Evolutionary conservation across 2,329 filamentous ascomycete species (phyloP).

Genomic region (Xylariales sp.): DNA sequence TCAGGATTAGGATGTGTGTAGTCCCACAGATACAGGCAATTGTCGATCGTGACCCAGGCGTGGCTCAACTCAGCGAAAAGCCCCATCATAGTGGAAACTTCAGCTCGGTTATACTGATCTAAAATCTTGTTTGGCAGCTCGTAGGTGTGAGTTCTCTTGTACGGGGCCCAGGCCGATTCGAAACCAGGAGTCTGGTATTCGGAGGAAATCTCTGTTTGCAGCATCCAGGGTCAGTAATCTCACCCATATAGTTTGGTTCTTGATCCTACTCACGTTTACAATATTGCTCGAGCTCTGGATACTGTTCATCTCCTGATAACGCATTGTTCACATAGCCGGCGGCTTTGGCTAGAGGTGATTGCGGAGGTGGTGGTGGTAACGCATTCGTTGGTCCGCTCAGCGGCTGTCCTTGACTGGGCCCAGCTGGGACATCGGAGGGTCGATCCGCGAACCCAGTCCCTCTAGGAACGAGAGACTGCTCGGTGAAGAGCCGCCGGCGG

Average conservation of each 20-base stretch:
- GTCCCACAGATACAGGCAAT: slow-evolving; percentile 95
- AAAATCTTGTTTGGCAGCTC: slow-evolving; percentile 90
- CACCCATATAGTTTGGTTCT: too few species aligned
- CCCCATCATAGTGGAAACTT: slow-evolving; percentile 90
- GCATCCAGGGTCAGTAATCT: slow-evolving; percentile 24
- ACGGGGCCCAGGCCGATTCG: slow-evolving; percentile 76
- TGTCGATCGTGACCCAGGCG: slow-evolving; percentile 94
- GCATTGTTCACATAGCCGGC: slow-evolving; percentile 79
- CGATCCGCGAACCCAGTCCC: slow-evolving; percentile 7
- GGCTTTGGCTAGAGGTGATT: slow-evolving; percentile 65
- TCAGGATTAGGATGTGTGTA: slow-evolving; percentile 91
- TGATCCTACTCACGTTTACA: slow-evolving; percentile 82
- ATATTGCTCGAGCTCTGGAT: slow-evolving; percentile 86
- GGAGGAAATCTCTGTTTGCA: slow-evolving; percentile 69
- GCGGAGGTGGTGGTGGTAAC: slow-evolving; percentile 31
- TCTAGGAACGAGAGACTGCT: slow-evolving; percentile 11
- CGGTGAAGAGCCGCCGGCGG: slow-evolving; percentile 47
- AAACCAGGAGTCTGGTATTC: slow-evolving; percentile 77
- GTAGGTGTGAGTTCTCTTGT: slow-evolving; percentile 81
- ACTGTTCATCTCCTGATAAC: slow-evolving; percentile 71
- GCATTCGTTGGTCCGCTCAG: slow-evolving; percentile 13
- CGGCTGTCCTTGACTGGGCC: slow-evolving; percentile 3
- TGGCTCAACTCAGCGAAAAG: slow-evolving; percentile 92
- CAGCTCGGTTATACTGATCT: slow-evolving; percentile 82
- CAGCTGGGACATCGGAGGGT: slow-evolving; percentile 12